Evolutionary conservation across 768 basidiomycete species (phyloP), one percentile per base, ranked within the genome.

Genomic region (Russula lepida): DNA sequence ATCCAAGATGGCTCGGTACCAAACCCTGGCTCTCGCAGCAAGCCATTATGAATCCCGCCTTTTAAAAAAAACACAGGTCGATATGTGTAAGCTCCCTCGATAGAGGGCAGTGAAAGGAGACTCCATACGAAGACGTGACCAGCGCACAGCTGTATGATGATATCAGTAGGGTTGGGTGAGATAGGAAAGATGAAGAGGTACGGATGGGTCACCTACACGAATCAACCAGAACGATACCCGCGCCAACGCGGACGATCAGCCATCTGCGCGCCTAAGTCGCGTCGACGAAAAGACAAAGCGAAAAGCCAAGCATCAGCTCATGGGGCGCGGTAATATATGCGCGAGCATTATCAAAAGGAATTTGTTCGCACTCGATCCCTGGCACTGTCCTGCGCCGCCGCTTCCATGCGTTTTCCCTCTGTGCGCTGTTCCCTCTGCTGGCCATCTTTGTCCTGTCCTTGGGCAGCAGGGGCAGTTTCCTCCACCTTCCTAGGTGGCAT

Each of bases 81-180:
- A 44, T 21, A 8, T n/a, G 19, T n/a, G 43, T 4, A 21, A 44
- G 39, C 19, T n/a, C 39, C 19, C 21, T 12, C 8, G 8, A 21
- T 3, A 37, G 33, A 15, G 15, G 21, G 21, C 1, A n/a, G 4
- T 6, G 39, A 49, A 1, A 17, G 15, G 49, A 23, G 37, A 67
- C 78, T 4, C 67, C 43, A 35, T 33, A 87, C 86, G 79, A 1
- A 88, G 74, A 64, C 88, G 81, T 35, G 84, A 83, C 86, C 88
- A 92, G 65, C 89, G 76, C 56, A 92, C 89, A 70, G 89, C 89
- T 91, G 43, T 21, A 44, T 11, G 57, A 23, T 23, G 56, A 28
- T 12, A 54, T 33, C n/a, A 51, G 25, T 7, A 32, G 11, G 41
- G 25, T 19, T 21, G 6, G 27, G 53, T n/a, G 19, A 0, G 27